Conservation (phyloP, 805 yeast genomes). For the Pichia nakasei region DNA sequence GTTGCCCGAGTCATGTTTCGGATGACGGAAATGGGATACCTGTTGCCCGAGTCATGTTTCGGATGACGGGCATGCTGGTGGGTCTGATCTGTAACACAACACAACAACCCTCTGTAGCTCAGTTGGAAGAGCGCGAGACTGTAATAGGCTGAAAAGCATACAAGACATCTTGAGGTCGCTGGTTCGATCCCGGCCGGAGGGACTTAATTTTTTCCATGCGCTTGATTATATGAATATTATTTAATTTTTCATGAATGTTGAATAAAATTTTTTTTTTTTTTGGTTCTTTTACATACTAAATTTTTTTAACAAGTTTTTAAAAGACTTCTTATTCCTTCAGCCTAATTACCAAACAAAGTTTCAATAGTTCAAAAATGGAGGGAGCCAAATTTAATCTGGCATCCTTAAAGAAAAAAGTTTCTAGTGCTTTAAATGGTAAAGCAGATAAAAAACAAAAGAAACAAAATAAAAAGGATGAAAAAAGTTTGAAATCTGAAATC, state of each 20-base stretch:
- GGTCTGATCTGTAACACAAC: no score
- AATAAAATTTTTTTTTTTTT: not conserved
- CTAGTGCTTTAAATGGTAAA: conserved; percentile 37
- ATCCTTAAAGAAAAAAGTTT: conserved; percentile 57
- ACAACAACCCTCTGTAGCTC: conserved; percentile 15
- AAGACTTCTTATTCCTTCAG: no score
- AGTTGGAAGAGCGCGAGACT: conserved; percentile 19
- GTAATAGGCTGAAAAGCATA: conserved; percentile 7
- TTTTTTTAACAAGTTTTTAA: no score
- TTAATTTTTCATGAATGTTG: not conserved
- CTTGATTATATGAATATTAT: not conserved
- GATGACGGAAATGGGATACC: no score
- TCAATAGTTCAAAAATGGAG: conserved; percentile 29
- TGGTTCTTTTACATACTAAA: no score
- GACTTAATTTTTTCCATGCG: not conserved
- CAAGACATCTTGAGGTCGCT: conserved; percentile 16
- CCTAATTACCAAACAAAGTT: no score
- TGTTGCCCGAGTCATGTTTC: no score
- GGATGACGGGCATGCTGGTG: no score
- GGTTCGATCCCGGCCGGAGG: conserved; percentile 16
- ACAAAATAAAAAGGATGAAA: conserved; percentile 15
- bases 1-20: no score
- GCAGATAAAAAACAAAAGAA: conserved; percentile 16
- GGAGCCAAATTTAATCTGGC: conserved; percentile 38
- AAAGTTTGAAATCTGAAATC: conserved; percentile 5